Evolutionary conservation across 2,329 filamentous ascomycete genomes (phyloP).

Genomic region (Beauveria asiatica): DNA sequence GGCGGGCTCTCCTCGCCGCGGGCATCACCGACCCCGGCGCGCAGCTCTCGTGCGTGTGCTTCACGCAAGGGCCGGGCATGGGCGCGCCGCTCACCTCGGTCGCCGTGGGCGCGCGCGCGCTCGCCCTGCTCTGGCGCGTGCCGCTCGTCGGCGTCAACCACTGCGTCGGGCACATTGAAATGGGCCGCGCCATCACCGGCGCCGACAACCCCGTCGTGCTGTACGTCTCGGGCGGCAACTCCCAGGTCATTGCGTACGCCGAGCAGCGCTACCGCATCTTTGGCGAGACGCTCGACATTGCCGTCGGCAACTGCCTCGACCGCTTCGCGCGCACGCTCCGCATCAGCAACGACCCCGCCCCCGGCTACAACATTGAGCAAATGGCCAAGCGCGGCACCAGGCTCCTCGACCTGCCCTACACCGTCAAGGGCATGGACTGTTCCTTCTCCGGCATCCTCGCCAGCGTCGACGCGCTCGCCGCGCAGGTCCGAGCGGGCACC

Average conservation of each 20-base stretch:
- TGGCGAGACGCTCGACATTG: constrained; percentile 93
- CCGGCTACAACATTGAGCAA: constrained; percentile 97
- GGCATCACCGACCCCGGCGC: constrained; percentile 37
- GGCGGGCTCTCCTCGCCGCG: constrained; percentile 66
- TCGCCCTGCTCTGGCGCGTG: constrained; percentile 77
- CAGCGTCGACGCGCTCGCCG: constrained; percentile 70
- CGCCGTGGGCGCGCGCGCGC: constrained; percentile 73
- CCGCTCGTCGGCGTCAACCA: constrained; percentile 95
- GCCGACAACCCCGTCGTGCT: constrained; percentile 87
- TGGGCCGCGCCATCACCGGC: constrained; percentile 89
- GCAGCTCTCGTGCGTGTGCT: constrained; percentile 88
- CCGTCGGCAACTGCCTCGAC: constrained; percentile 94
- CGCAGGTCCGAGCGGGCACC: constrained; percentile 45
- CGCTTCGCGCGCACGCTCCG: constrained; percentile 84
- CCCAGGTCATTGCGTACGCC: constrained; percentile 94
- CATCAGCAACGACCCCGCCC: constrained; percentile 92
- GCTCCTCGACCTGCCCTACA: constrained; percentile 83
- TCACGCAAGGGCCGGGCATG: constrained; percentile 94
- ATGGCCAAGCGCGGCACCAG: constrained; percentile 66
- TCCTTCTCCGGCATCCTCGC: constrained; percentile 90
- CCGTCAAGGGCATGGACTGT: constrained; percentile 98
- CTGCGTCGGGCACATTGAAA: constrained; percentile 97
- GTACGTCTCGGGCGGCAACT: constrained; percentile 94
- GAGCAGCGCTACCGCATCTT: constrained; percentile 95
- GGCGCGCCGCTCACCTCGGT: constrained; percentile 83